These are phyloP conservation scores for Trichophyton schoenleinii DNA, from an alignment of 2,329 filamentous ascomycete genomes.

Conservation along the genomic window DNA sequence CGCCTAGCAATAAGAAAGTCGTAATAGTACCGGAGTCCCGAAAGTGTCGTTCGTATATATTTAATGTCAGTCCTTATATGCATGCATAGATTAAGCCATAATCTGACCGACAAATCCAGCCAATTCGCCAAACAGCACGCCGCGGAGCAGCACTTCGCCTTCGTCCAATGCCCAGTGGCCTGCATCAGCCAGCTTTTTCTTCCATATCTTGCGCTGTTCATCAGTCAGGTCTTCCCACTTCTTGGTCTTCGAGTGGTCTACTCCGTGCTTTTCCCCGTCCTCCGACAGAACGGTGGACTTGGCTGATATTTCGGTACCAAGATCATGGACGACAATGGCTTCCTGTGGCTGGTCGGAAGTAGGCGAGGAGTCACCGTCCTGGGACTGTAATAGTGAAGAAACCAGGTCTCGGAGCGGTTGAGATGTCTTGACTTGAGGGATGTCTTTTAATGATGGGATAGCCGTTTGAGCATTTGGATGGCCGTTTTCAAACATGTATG, in stretches of 20 bases:
- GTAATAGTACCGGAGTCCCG: neutral
- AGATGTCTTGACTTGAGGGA: slow-evolving; percentile 7
- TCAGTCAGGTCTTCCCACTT: slow-evolving; percentile 59
- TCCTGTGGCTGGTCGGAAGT: slow-evolving; percentile 16
- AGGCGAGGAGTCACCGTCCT: slow-evolving; percentile 16
- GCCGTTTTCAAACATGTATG: slow-evolving; percentile 25
- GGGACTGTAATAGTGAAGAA: slow-evolving; percentile 15
- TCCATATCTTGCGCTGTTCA: slow-evolving; percentile 56
- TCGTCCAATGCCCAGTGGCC: slow-evolving; percentile 64
- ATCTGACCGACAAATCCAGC: slow-evolving; percentile 25
- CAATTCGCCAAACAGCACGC: slow-evolving; percentile 64
- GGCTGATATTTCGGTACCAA: slow-evolving; percentile 5
- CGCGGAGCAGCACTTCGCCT: slow-evolving; percentile 63
- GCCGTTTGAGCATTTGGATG: slow-evolving; percentile 12
- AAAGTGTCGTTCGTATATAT: neutral
- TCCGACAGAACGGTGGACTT: neutral
- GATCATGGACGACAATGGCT: slow-evolving; percentile 11
- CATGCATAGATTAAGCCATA: slow-evolving; percentile 1
- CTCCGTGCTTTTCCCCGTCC: neutral
- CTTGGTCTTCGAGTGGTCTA: neutral
- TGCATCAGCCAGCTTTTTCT: slow-evolving; percentile 51
- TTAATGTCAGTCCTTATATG: neutral
- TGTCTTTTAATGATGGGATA: slow-evolving; percentile 7
- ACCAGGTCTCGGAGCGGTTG: slow-evolving; percentile 21
- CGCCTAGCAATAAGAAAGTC: neutral